A percentile compares a stretch with the other conserved stretches of the same genome.
phyloP scores from a whole-genome alignment of 176 grass and related monocot species.

The Microstegium vimineum region DNA sequence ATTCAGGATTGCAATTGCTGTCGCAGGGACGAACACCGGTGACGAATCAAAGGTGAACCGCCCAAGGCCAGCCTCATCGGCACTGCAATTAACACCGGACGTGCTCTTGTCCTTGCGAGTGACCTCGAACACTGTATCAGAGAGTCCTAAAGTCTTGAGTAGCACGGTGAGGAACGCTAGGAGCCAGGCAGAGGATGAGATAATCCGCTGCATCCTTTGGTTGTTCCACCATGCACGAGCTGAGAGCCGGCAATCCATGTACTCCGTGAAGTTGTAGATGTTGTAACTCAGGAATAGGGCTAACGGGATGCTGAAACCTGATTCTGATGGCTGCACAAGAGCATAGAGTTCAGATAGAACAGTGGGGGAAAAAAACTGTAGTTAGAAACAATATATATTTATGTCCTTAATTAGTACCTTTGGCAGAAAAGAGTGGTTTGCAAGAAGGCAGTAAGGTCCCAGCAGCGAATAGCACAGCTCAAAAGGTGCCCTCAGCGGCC shows the following conservation, averaged over 20 bases:
- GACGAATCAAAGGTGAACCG: slow-evolving; percentile 53
- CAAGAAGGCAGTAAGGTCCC: slow-evolving; percentile 44
- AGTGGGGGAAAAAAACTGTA: not conserved
- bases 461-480: slow-evolving; percentile 48
- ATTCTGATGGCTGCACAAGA: slow-evolving; percentile 23
- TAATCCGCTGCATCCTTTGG: slow-evolving; percentile 48
- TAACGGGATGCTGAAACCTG: slow-evolving; percentile 10
- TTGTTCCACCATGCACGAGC: slow-evolving; percentile 55
- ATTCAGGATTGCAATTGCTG: slow-evolving; percentile 28
- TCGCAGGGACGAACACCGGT: slow-evolving; percentile 36
- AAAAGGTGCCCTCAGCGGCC: slow-evolving; percentile 20
- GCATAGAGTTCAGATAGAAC: not conserved
- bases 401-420: too few species aligned
- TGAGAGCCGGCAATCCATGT: slow-evolving; percentile 35
- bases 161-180: slow-evolving; percentile 41
- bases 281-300: slow-evolving; percentile 27
- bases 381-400: not conserved
- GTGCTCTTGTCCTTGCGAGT: slow-evolving; percentile 33
- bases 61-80: not conserved
- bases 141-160: slow-evolving; percentile 47
- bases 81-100: not conserved
- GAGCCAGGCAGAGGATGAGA: slow-evolving; percentile 28
- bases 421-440: slow-evolving; percentile 47
- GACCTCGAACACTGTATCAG: slow-evolving; percentile 43
- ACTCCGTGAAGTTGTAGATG: slow-evolving; percentile 37